Evolutionary conservation across 2,329 filamentous ascomycete genomes (phyloP).

Genomic region (Colletotrichum tanaceti): DNA sequence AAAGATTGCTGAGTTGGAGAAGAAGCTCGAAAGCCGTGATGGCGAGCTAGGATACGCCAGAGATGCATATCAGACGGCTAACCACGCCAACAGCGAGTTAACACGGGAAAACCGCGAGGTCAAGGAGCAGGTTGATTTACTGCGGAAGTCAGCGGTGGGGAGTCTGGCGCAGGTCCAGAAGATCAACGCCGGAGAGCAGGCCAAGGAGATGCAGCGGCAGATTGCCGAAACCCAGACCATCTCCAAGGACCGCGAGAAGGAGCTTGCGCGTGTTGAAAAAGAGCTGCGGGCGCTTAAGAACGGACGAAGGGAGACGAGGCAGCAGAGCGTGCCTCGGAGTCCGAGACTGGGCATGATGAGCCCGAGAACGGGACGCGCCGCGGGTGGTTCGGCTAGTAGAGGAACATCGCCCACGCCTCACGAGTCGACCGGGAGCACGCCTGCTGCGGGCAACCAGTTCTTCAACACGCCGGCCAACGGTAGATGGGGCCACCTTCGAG

Average conservation of each 20-base stretch:
- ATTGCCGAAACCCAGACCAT: conserved; percentile 56
- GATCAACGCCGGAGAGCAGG: conserved; percentile 55
- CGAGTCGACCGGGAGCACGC: conserved; percentile 48
- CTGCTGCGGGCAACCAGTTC: conserved; percentile 53
- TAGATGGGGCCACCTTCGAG: conserved; percentile 59
- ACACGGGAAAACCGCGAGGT: conserved; percentile 60
- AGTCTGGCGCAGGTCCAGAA: conserved; percentile 61
- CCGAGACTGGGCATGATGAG: conserved; percentile 67
- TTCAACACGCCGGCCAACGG: conserved; percentile 53
- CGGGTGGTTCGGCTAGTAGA: conserved; percentile 56
- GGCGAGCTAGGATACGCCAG: conserved; percentile 68
- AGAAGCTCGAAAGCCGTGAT: conserved; percentile 51
- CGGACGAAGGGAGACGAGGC: conserved; percentile 66
- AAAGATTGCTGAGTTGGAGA: conserved; percentile 54
- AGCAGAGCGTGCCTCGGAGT: conserved; percentile 67
- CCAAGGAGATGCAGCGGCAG: conserved; percentile 51
- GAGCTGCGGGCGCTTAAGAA: conserved; percentile 62
- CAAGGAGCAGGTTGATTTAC: conserved; percentile 53
- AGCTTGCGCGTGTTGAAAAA: conserved; percentile 60
- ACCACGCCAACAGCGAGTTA: conserved; percentile 59
- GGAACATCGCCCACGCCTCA: conserved; percentile 61
- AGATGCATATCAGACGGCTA: conserved; percentile 69
- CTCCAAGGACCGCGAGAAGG: conserved; percentile 63
- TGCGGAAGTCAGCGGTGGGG: conserved; percentile 56
- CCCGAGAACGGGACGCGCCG: conserved; percentile 52